Conservation (phyloP, 1,139 yeast genomes). For the Sugiyamaella japonica region DNA sequence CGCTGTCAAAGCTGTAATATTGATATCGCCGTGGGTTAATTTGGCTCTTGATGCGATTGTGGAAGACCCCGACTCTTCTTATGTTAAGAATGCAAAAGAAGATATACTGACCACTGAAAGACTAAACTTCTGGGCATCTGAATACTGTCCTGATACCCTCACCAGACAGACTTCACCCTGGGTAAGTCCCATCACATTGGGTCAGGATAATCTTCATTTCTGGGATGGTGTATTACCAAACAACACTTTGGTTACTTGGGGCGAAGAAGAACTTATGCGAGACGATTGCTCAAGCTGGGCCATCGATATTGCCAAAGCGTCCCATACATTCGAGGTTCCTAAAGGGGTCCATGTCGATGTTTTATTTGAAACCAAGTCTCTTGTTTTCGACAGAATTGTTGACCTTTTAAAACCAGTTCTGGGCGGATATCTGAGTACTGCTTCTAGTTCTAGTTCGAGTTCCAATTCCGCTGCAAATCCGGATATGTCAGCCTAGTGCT, state of each 20-base stretch:
- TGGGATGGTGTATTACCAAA: slow-evolving; percentile 41
- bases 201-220: slow-evolving; percentile 17
- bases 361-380: slow-evolving; percentile 18
- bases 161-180: slow-evolving; percentile 18
- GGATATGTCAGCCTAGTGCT: no score
- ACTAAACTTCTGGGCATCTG: slow-evolving; percentile 37
- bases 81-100: slow-evolving; percentile 35
- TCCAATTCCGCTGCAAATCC: not conserved
- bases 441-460: not conserved
- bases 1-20: slow-evolving; percentile 39
- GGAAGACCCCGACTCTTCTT: slow-evolving; percentile 31
- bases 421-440: not conserved
- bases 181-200: slow-evolving; percentile 15
- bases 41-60: slow-evolving; percentile 27
- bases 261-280: slow-evolving; percentile 65
- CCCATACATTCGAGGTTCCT: slow-evolving; percentile 20
- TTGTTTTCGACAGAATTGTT: slow-evolving; percentile 3
- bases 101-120: slow-evolving; percentile 22
- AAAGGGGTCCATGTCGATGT: slow-evolving; percentile 24
- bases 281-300: slow-evolving; percentile 73
- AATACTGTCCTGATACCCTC: slow-evolving; percentile 34
- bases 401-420: not conserved
- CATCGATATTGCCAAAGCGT: slow-evolving; percentile 19
- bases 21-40: slow-evolving; percentile 50
- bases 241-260: slow-evolving; percentile 41